phyloP scores from a whole-genome alignment of 306 rosid genomes.

The Parietaria judaica region DNA sequence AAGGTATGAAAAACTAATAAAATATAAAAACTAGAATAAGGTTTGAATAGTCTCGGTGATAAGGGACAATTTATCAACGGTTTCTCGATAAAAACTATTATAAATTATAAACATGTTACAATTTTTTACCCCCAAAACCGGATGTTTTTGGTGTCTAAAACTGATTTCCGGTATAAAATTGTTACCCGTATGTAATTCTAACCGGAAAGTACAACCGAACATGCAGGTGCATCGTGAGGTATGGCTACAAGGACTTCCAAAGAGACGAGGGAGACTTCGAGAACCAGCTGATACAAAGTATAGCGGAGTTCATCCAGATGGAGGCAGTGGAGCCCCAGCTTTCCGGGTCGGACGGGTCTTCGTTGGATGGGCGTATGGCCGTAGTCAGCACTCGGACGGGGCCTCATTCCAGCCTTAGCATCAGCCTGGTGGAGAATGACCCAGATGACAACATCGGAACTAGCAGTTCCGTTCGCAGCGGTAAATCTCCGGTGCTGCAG shows the following conservation, averaged over 20 bases:
- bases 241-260: constrained; percentile 72
- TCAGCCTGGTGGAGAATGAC: constrained; percentile 37
- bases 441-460: constrained; percentile 30
- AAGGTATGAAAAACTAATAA: no score
- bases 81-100: no score
- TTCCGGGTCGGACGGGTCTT: constrained; percentile 42
- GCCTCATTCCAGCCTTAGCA: constrained; percentile 34
- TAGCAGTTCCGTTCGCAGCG: constrained; percentile 4
- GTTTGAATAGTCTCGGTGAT: no score
- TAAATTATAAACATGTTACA: no score
- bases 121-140: no score
- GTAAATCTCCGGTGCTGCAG: constrained; percentile 26
- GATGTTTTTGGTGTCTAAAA: no score
- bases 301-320: constrained; percentile 80
- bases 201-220: constrained; percentile 34
- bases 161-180: no score
- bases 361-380: constrained; percentile 80
- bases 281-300: constrained; percentile 68
- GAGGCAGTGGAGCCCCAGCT: constrained; percentile 65
- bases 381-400: constrained; percentile 51
- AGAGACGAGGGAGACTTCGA: constrained; percentile 78
- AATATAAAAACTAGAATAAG: no score
- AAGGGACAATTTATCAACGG: no score
- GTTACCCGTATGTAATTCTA: no score
- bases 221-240: constrained; percentile 37